Percentiles rank a stretch among this genome's conserved stretches.
phyloP scores from a whole-genome alignment of 2,329 filamentous ascomycete genomes.

The Fusarium liriodendri region DNA sequence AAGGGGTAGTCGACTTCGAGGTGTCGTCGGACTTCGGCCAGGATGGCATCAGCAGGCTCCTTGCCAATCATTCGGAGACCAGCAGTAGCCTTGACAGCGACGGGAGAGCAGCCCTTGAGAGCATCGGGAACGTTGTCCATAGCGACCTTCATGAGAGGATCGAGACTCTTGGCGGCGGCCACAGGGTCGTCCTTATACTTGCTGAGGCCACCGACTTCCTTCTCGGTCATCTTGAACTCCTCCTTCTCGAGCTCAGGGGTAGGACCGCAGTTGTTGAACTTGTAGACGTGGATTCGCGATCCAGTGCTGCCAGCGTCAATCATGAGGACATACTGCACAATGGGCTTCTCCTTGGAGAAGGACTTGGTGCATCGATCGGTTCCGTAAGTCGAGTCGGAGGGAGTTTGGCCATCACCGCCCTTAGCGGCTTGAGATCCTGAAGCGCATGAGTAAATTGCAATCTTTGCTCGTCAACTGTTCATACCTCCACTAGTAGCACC shows the following conservation, averaged over 20 bases:
- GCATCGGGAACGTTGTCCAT: constrained; percentile 86
- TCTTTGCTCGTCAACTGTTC: not conserved
- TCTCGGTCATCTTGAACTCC: constrained; percentile 92
- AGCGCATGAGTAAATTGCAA: constrained; percentile 16
- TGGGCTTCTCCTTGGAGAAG: constrained; percentile 86
- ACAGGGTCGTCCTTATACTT: constrained; percentile 88
- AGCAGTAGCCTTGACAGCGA: constrained; percentile 98
- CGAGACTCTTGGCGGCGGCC: constrained; percentile 89
- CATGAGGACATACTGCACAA: constrained; percentile 98
- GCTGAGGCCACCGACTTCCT: constrained; percentile 85
- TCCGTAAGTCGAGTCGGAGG: constrained; percentile 71
- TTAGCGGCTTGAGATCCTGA: constrained; percentile 41
- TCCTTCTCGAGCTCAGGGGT: constrained; percentile 96
- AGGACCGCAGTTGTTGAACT: constrained; percentile 97
- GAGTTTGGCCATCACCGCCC: constrained; percentile 59
- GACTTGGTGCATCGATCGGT: constrained; percentile 85
- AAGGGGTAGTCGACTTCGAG: constrained; percentile 94
- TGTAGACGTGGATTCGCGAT: constrained; percentile 97
- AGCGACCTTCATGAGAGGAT: constrained; percentile 87
- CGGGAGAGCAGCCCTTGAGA: constrained; percentile 89
- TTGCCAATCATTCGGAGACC: constrained; percentile 88
- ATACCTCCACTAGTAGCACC: constrained; percentile 46
- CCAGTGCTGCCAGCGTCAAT: constrained; percentile 98
- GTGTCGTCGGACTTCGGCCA: constrained; percentile 84
- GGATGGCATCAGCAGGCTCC: constrained; percentile 84